Percentiles rank a stretch among this genome's conserved stretches.
These are phyloP conservation scores for Leishmania guyanensis DNA, from an alignment of 208 protist species.

Conservation along the genomic window DNA sequence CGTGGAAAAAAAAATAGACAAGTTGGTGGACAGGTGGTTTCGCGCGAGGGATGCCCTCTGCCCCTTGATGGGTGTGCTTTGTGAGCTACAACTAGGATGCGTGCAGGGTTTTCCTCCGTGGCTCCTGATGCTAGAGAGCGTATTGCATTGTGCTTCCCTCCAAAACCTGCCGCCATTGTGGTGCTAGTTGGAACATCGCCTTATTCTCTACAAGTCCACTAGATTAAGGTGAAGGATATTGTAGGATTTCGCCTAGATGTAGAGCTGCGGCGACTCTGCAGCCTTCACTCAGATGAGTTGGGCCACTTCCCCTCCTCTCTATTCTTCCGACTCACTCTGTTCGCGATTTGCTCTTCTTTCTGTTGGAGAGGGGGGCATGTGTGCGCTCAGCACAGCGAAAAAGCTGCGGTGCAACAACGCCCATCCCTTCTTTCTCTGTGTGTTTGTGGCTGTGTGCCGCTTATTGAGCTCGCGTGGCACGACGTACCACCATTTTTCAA, in stretches of 20 bases:
- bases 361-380: background rate
- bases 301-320: background rate
- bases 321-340: background rate
- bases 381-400: background rate
- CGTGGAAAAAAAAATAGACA: background rate
- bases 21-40: too few species aligned
- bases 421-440: background rate
- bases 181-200: background rate
- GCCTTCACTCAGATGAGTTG: background rate
- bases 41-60: too few species aligned
- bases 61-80: too few species aligned
- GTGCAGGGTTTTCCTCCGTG: too few species aligned
- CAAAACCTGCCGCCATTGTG: background rate
- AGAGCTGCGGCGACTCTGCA: background rate
- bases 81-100: too few species aligned
- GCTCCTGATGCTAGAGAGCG: too few species aligned
- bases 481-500: background rate
- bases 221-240: background rate
- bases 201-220: background rate
- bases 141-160: background rate
- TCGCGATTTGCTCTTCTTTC: background rate
- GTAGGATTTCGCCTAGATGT: background rate
- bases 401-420: background rate
- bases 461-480: background rate
- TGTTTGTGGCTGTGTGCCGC: background rate